phyloP scores from a whole-genome alignment of 1,139 yeast genomes.

The Diutina sp. region DNA sequence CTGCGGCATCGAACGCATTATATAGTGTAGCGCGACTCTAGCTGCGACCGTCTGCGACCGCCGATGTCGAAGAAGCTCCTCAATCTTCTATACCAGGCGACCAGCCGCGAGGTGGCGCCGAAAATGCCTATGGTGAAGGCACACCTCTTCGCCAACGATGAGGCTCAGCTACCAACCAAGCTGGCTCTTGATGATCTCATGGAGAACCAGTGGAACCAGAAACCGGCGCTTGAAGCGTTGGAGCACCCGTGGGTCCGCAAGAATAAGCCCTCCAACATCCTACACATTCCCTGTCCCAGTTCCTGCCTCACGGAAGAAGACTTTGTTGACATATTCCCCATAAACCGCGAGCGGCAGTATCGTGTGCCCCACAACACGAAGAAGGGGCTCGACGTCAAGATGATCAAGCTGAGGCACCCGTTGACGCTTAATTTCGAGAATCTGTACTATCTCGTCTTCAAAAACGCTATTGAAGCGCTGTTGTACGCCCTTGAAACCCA shows the following conservation, averaged over 20 bases:
- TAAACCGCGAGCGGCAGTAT: not conserved
- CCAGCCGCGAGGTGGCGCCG: not conserved
- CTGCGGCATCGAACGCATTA: not conserved
- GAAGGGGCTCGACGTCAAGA: not conserved
- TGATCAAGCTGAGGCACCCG: slow-evolving; percentile 1
- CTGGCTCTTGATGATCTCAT: not conserved
- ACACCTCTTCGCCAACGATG: not conserved
- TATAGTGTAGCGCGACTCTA: no score
- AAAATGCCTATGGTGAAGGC: not conserved
- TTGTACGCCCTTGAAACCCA: not conserved
- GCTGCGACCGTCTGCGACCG: not conserved
- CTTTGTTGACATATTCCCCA: not conserved
- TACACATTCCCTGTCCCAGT: not conserved
- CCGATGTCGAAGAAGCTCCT: not conserved
- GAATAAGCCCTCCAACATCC: not conserved
- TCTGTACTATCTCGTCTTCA: not conserved
- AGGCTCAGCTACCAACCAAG: not conserved
- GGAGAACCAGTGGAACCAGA: not conserved
- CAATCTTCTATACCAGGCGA: not conserved
- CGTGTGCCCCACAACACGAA: not conserved
- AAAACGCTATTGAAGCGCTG: not conserved
- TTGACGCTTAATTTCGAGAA: not conserved
- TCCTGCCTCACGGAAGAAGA: not conserved
- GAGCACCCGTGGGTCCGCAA: not conserved
- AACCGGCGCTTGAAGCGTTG: not conserved